These are phyloP conservation scores for Achaetomium macrosporum DNA, from an alignment of 2,329 filamentous ascomycete genomes.

Conservation along the genomic window DNA sequence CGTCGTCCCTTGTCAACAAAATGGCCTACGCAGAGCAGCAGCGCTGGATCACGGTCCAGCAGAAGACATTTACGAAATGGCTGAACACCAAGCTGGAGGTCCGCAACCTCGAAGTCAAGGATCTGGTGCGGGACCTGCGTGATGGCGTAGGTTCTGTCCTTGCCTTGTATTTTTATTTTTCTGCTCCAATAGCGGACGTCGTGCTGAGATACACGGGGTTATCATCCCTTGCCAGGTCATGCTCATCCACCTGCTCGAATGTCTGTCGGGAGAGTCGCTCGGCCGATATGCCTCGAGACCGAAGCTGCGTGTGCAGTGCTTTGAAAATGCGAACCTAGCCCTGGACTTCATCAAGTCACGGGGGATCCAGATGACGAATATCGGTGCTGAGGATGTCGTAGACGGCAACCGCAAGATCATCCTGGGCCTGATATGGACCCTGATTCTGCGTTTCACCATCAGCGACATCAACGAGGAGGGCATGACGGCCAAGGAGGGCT, in stretches of 20 bases:
- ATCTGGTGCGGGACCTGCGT: slow-evolving; percentile 82
- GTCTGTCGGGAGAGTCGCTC: slow-evolving; percentile 87
- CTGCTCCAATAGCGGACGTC: not conserved
- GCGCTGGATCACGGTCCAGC: slow-evolving; percentile 74
- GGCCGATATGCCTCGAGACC: slow-evolving; percentile 95
- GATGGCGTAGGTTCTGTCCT: slow-evolving; percentile 73
- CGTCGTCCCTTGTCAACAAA: slow-evolving; percentile 45
- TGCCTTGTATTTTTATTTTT: too few relatives aligned
- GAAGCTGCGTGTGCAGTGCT: slow-evolving; percentile 91
- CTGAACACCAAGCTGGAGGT: slow-evolving; percentile 89
- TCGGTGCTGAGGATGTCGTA: slow-evolving; percentile 95
- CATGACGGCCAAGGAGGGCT: slow-evolving; percentile 92
- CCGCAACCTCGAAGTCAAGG: slow-evolving; percentile 72
- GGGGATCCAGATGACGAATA: slow-evolving; percentile 96
- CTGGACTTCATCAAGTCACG: slow-evolving; percentile 80
- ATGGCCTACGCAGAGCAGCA: slow-evolving; percentile 62
- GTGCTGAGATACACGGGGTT: not conserved
- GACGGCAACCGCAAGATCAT: slow-evolving; percentile 98
- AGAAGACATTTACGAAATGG: slow-evolving; percentile 99
- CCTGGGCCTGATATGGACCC: slow-evolving; percentile 92
- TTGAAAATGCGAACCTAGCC: slow-evolving; percentile 96
- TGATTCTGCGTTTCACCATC: slow-evolving; percentile 97
- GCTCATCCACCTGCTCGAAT: slow-evolving; percentile 94
- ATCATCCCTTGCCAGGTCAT: slow-evolving; percentile 56
- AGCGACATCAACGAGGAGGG: slow-evolving; percentile 98